Conservation (phyloP, 108 stramenopile genomes). For the Nannochloropsis granulata region DNA sequence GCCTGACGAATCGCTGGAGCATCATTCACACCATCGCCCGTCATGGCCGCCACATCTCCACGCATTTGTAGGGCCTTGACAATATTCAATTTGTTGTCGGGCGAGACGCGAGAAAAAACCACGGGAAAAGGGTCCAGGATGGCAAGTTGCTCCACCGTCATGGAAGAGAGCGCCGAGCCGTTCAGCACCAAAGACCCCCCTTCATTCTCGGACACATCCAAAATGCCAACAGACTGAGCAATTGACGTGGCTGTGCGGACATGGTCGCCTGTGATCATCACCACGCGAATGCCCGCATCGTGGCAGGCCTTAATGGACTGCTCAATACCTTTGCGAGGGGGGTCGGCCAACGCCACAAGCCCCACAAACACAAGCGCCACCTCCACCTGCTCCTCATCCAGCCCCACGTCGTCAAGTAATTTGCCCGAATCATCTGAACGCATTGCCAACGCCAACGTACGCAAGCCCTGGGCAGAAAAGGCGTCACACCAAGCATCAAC, state of each 20-base stretch:
- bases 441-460: background rate
- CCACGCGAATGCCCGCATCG: background rate
- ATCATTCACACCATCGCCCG: slow-evolving; percentile 33
- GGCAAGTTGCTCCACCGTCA: background rate
- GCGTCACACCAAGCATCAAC: background rate
- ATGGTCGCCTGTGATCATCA: background rate
- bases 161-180: background rate
- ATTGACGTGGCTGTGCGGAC: background rate
- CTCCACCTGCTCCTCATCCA: background rate
- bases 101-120: slow-evolving; percentile 76
- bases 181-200: background rate
- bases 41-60: slow-evolving; percentile 22
- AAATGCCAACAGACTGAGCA: background rate
- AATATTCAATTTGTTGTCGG: slow-evolving; percentile 51
- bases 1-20: slow-evolving; percentile 4
- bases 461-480: background rate
- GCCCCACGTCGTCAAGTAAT: background rate
- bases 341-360: background rate
- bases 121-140: background rate
- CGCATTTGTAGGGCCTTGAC: slow-evolving; percentile 29
- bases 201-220: background rate
- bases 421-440: background rate
- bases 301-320: background rate
- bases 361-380: background rate
- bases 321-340: background rate